Percentiles rank a stretch among this genome's conserved stretches.
Evolutionary conservation across 108 stramenopile genomes (phyloP).

Genomic region (Nitzschia sp.): DNA sequence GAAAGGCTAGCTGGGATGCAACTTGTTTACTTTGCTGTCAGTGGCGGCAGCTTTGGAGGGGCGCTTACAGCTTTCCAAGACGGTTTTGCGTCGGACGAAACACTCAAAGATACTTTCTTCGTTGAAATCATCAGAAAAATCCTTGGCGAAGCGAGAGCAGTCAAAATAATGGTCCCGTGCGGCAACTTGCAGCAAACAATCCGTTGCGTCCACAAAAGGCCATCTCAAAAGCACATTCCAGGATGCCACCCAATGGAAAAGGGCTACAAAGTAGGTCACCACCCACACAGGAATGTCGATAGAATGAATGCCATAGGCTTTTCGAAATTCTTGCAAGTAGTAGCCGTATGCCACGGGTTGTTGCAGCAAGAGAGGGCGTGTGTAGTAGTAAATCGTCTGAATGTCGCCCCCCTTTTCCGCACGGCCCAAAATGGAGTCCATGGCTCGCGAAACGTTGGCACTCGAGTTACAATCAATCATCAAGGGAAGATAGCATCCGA

Average conservation of each 20-base stretch:
- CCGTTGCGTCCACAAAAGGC: constrained; percentile 6
- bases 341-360: constrained; percentile 35
- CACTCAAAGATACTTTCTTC: constrained; percentile 38
- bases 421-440: constrained; percentile 11
- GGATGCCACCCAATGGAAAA: constrained; percentile 11
- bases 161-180: constrained; percentile 36
- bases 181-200: constrained; percentile 36
- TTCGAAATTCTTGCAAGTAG: constrained; percentile 26
- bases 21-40: too few relatives aligned
- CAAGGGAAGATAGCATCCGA: constrained; percentile 25
- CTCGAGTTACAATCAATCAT: constrained; percentile 37
- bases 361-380: constrained; percentile 10
- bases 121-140: neutral
- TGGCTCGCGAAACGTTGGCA: constrained; percentile 23
- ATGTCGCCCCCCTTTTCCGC: neutral
- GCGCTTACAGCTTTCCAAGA: neutral
- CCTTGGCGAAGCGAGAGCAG: neutral
- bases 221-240: neutral
- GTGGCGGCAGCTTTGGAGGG: neutral
- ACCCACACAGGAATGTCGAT: constrained; percentile 25
- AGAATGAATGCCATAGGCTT: constrained; percentile 23
- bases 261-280: constrained; percentile 21
- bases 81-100: constrained; percentile 12
- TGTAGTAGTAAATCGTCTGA: constrained; percentile 33
- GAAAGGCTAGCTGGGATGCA: too few relatives aligned